A percentile compares a stretch with the other conserved stretches of the same genome.
Conservation (phyloP, 495 filamentous ascomycete species). For the Polyplosphaeria fusca region DNA sequence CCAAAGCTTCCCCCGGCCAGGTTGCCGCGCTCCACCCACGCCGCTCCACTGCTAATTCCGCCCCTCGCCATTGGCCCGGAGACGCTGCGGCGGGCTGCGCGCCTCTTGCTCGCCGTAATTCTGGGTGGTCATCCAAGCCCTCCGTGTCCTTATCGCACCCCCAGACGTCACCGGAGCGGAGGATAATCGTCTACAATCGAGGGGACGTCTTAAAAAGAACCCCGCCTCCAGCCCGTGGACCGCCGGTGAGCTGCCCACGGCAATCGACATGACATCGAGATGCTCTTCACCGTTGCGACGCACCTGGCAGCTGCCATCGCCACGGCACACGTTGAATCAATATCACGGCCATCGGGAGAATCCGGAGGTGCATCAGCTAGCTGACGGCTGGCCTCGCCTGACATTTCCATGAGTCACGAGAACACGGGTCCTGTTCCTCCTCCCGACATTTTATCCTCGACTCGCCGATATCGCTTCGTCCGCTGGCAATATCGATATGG, state of each 20-base stretch:
- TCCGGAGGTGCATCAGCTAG: conserved; percentile 19
- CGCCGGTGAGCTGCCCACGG: conserved; percentile 4
- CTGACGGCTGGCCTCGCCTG: conserved; percentile 6
- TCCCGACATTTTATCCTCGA: neutral
- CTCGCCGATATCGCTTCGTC: conserved; percentile 33
- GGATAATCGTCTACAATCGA: conserved; percentile 1
- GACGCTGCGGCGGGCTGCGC: conserved; percentile 11
- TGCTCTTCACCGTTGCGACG: neutral
- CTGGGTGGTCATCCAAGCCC: conserved; percentile 25
- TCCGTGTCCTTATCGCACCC: conserved; percentile 27
- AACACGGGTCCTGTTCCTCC: conserved; percentile 17
- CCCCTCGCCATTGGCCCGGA: conserved; percentile 20
- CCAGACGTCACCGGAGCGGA: conserved; percentile 19
- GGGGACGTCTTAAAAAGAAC: conserved; percentile 21
- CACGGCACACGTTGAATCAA: conserved; percentile 4
- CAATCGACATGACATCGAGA: conserved; percentile 8
- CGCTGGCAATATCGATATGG: neutral
- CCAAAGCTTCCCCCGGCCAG: conserved; percentile 22
- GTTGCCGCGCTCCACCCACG: conserved; percentile 34
- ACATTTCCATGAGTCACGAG: conserved; percentile 35
- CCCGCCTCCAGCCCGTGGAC: conserved; percentile 25
- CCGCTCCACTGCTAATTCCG: conserved; percentile 11
- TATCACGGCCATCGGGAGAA: conserved; percentile 20
- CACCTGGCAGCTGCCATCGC: conserved; percentile 1
- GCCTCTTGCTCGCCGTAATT: conserved; percentile 35